Base-by-base conservation (phyloP, 78 protist species). In the Speleostelium caveatum region DNA sequence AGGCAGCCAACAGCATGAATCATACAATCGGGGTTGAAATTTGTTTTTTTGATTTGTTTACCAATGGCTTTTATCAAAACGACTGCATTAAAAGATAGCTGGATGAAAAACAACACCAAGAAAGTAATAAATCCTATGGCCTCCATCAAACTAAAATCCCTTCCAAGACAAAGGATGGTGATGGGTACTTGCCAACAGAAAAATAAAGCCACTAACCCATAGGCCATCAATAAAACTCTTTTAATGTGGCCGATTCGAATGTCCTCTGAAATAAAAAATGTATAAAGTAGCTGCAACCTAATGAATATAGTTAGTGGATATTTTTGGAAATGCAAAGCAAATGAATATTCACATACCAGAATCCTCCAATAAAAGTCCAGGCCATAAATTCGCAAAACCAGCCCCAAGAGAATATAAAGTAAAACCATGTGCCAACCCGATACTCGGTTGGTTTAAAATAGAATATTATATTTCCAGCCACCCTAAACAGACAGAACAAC, bases 261-360 rank as follows among this genome's bases (percentile, higher is more conserved):
- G 32, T 73, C 53, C 6, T 53, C 65, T 8, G 56, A n/a, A n/a
- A 73, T 42, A 56, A 73, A 73, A 26, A 73, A 73, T 73, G 80
- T 56, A 73, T 73, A 73, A 21, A 73, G 12, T 56, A 73, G 12
- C 38, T 51, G 61, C 17, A 73, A 21, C 73, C 73, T n/a, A n/a
- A n/a, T n/a, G n/a, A n/a, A n/a, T n/a, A n/a, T n/a, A n/a, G n/a
- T n/a, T n/a, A n/a, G n/a, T n/a, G n/a, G n/a, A n/a, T n/a, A n/a
- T n/a, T n/a, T n/a, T n/a, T n/a, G n/a, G n/a, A n/a, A n/a, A n/a
- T n/a, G n/a, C n/a, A n/a, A n/a, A n/a, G n/a, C n/a, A n/a, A n/a
- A n/a, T n/a, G n/a, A n/a, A n/a, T n/a, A n/a, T n/a, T n/a, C n/a
- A n/a, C n/a, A n/a, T n/a, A 21, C 73, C 53, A 45, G 10, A 45